Evolutionary conservation across 495 filamentous ascomycete species (phyloP).

Genomic region (Cercophora scortea): DNA sequence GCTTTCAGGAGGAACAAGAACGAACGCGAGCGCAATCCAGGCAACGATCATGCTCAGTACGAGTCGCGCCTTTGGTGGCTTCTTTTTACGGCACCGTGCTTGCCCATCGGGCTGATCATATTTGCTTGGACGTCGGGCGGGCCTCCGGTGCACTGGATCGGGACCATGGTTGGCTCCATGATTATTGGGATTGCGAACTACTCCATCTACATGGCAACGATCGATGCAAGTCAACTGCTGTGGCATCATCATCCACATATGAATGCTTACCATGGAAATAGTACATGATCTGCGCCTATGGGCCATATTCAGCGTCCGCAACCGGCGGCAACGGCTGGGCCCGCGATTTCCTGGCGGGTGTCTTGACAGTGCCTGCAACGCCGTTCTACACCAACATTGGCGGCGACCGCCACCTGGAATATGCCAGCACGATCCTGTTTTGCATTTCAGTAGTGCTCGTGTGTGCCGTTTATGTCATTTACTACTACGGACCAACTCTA

Average conservation of each 20-base stretch:
- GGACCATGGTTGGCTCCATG: conserved; percentile 48
- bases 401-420: conserved; percentile 44
- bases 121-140: conserved; percentile 62
- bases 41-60: conserved; percentile 53
- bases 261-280: not conserved
- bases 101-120: conserved; percentile 60
- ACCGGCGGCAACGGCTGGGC: conserved; percentile 66
- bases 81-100: conserved; percentile 55
- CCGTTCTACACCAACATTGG: conserved; percentile 65
- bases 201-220: conserved; percentile 70
- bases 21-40: conserved; percentile 41
- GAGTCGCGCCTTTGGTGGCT: conserved; percentile 50
- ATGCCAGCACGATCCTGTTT: conserved; percentile 65
- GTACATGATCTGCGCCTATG: conserved; percentile 79
- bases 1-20: conserved; percentile 50
- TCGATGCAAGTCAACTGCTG: conserved; percentile 38
- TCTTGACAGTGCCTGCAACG: conserved; percentile 65
- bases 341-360: conserved; percentile 76
- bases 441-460: conserved; percentile 64
- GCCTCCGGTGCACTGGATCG: conserved; percentile 56
- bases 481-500: conserved; percentile 64
- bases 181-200: conserved; percentile 66
- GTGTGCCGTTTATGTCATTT: conserved; percentile 65
- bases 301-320: conserved; percentile 69
- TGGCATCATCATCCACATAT: too few species aligned